Base-by-base conservation (phyloP, 768 basidiomycete species). In the Termitomyces heimii region DNA sequence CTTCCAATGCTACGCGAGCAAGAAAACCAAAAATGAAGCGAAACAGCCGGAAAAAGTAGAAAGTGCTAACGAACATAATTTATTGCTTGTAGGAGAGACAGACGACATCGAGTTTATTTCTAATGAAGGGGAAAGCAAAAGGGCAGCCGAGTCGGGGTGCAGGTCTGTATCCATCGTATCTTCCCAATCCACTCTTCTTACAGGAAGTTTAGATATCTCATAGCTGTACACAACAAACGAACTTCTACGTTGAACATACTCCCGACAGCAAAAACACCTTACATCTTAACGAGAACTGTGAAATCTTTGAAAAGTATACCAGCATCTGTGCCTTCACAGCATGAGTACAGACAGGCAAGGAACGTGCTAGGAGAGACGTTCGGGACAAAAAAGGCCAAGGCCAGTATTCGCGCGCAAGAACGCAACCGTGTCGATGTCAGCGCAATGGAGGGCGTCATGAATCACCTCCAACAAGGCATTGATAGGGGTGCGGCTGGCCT, bases 341-440 rank as follows among this genome's bases (percentile, higher is more conserved):
- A 76, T 47, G 80, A 85, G 57, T 84, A 81, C 56, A 73, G 80
- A 40, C 79, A 85, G 51, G 87, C 86, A 16, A 80, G 86, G 42
- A 89, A 82, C 54, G 77, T 82, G n/a, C 82, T 99, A 1, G 94
- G 96, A 32, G 88, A 94, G 69, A 83, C 89, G 1, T 99, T 99
- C 62, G 96, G 96, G 22, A 96, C 94, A 26, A 92, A 94, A 74
- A 98, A 97, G 68, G 92, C 94, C 45, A 89, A 92, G 70, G 82
- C 84, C 10, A 85, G 84, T 29, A 94, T 98, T 66, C 82, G 82
- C 53, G 89, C 93, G 4, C 82, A 81, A 53, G 94, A 95, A 71
- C 82, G 96, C 61, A 96, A 95, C 73, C 86, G 85, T 68, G 86
- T 99, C 37, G 94, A 97, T 73, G 84, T 90, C 20, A 76, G 79